A percentile compares a stretch with the other conserved stretches of the same genome.
Conservation (phyloP, 345 rosid species). For the Melastoma malabathricum region DNA sequence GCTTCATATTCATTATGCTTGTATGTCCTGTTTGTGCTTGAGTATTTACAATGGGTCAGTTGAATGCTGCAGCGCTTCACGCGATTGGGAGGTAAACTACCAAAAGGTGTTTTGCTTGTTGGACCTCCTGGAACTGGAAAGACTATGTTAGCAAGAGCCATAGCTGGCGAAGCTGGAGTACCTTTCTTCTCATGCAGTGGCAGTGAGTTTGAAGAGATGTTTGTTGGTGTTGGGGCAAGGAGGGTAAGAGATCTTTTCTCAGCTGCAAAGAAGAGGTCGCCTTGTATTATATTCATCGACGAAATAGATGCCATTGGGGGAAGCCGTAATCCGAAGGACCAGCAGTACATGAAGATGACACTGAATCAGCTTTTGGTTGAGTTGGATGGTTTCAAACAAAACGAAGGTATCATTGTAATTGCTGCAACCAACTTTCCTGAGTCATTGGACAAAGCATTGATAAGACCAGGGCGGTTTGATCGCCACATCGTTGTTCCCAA, state of each 20-base stretch:
- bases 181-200: constrained; percentile 99
- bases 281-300: constrained; percentile 94
- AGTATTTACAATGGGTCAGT: not conserved
- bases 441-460: constrained; percentile 88
- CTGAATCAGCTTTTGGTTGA: constrained; percentile 90
- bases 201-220: constrained; percentile 98
- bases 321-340: constrained; percentile 85
- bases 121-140: constrained; percentile 99
- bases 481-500: constrained; percentile 85
- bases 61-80: constrained; percentile 68
- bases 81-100: constrained; percentile 94
- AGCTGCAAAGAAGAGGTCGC: constrained; percentile 98
- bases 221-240: constrained; percentile 98
- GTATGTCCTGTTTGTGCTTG: too few species aligned
- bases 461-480: constrained; percentile 96
- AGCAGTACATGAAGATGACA: constrained; percentile 96
- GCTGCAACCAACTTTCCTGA: constrained; percentile 95
- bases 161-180: constrained; percentile 98
- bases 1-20: too few species aligned
- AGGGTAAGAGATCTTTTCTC: constrained; percentile 94
- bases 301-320: constrained; percentile 98
- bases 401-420: constrained; percentile 90
- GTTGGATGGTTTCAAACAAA: constrained; percentile 95
- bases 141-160: constrained; percentile 96
- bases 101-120: constrained; percentile 91